Conservation (phyloP, 140 eudicot genomes). For the Cichorium intybus region DNA sequence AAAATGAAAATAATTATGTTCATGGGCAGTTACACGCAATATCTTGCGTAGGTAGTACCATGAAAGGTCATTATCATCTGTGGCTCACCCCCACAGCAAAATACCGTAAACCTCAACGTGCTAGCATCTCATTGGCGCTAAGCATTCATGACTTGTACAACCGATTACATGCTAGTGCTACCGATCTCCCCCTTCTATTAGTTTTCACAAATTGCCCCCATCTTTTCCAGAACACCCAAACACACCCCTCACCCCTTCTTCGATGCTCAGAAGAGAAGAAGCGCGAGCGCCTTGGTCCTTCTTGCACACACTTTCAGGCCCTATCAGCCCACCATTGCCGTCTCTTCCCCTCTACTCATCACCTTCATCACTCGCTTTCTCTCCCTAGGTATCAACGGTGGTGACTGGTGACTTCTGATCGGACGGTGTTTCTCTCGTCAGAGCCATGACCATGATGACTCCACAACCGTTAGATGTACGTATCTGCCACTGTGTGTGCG, state of each 20-base stretch:
- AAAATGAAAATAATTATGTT: too few relatives aligned
- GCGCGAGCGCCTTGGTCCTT: slow-evolving; percentile 19
- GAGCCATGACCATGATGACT: slow-evolving; percentile 58
- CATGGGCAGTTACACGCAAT: not conserved
- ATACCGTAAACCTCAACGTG: slow-evolving; percentile 10
- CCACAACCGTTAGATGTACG: slow-evolving; percentile 65
- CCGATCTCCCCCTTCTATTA: not conserved
- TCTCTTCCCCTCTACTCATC: not conserved
- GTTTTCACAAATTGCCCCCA: slow-evolving; percentile 9
- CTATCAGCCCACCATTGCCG: slow-evolving; percentile 14
- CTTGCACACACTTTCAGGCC: slow-evolving; percentile 20
- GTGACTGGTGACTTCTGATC: slow-evolving; percentile 21
- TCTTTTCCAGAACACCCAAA: slow-evolving; percentile 16
- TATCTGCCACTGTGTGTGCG: slow-evolving; percentile 1
- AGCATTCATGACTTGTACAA: slow-evolving; percentile 21
- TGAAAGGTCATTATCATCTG: slow-evolving; percentile 17
- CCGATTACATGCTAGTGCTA: slow-evolving; percentile 1
- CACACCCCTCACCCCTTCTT: slow-evolving; percentile 26
- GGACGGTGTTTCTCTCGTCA: slow-evolving; percentile 13
- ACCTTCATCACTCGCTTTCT: slow-evolving; percentile 9
- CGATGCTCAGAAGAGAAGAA: slow-evolving; percentile 18
- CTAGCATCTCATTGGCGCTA: not conserved
- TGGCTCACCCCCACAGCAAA: not conserved
- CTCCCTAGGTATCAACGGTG: slow-evolving; percentile 11
- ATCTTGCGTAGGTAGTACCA: not conserved